phyloP scores from a whole-genome alignment of 768 basidiomycete genomes.

The Pleurotus ostreatus region DNA sequence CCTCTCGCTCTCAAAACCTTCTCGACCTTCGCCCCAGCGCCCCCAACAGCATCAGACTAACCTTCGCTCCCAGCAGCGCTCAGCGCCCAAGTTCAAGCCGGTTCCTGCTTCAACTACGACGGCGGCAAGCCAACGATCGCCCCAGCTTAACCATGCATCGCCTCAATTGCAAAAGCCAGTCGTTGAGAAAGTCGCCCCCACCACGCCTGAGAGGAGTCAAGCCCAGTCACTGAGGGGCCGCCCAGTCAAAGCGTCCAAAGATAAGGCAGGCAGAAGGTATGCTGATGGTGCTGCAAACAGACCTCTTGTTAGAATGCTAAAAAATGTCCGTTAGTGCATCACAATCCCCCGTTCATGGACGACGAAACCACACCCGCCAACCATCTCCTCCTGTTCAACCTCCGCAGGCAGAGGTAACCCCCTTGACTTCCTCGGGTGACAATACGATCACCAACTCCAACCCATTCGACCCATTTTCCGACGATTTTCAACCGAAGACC shows the following conservation, averaged over 20 bases:
- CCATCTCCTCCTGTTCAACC: conserved; percentile 52
- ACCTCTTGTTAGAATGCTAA: background rate
- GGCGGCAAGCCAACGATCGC: conserved; percentile 15
- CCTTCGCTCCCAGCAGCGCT: conserved; percentile 24
- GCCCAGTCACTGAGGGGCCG: conserved; percentile 22
- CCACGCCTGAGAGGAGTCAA: conserved; percentile 20
- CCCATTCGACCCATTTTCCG: conserved; percentile 40
- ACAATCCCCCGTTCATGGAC: conserved; percentile 33
- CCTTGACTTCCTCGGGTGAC: conserved; percentile 25
- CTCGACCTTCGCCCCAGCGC: conserved; percentile 23
- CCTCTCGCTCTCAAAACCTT: conserved; percentile 63
- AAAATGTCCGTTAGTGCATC: conserved; percentile 39
- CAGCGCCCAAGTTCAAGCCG: conserved; percentile 33
- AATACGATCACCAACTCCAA: conserved; percentile 33
- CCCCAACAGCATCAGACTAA: conserved; percentile 32
- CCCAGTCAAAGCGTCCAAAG: conserved; percentile 32
- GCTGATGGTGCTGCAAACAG: background rate
- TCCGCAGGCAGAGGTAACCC: conserved; percentile 63
- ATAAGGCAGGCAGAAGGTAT: conserved; percentile 41
- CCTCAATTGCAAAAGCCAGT: conserved; percentile 7
- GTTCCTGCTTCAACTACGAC: conserved; percentile 18
- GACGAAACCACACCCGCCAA: conserved; percentile 55
- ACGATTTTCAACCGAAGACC: conserved; percentile 18
- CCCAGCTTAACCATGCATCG: background rate
- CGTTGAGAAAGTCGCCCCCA: background rate